A percentile compares a stretch with the other conserved stretches of the same genome.
phyloP scores from a whole-genome alignment of 306 rosid species.

The Medicago ruthenica region DNA sequence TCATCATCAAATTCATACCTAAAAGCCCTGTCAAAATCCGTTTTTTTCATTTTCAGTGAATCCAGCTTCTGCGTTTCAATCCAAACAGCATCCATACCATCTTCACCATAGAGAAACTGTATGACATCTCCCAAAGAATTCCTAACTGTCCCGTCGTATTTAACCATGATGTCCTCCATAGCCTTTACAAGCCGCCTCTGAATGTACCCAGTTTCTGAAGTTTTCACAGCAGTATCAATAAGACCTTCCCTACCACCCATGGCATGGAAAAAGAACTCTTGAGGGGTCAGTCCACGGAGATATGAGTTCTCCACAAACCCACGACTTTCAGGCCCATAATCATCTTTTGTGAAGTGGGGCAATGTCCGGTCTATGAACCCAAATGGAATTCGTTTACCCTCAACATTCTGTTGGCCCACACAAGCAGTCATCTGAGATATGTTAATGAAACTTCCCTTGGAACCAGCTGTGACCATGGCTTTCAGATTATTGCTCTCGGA shows the following conservation, averaged over 20 bases:
- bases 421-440: slow-evolving; percentile 99
- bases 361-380: slow-evolving; percentile 94
- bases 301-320: slow-evolving; percentile 99
- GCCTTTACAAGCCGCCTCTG: slow-evolving; percentile 99
- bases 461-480: slow-evolving; percentile 99
- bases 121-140: slow-evolving; percentile 98
- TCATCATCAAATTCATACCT: slow-evolving; percentile 91
- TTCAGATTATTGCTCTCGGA: slow-evolving; percentile 95
- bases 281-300: slow-evolving; percentile 96
- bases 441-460: slow-evolving; percentile 99
- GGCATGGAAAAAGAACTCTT: slow-evolving; percentile 99
- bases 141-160: slow-evolving; percentile 98
- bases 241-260: slow-evolving; percentile 99
- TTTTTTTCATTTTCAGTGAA: slow-evolving; percentile 89
- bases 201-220: slow-evolving; percentile 98
- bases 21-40: slow-evolving; percentile 81
- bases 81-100: slow-evolving; percentile 99
- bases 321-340: slow-evolving; percentile 99
- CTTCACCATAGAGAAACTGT: slow-evolving; percentile 98
- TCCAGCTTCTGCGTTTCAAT: slow-evolving; percentile 95
- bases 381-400: slow-evolving; percentile 98
- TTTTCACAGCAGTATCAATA: slow-evolving; percentile 98
- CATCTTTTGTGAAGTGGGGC: slow-evolving; percentile 97
- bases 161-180: slow-evolving; percentile 99
- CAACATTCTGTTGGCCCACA: slow-evolving; percentile 99